Conservation (phyloP, 106 monocot genomes). For the Narthecium ossifragum region DNA sequence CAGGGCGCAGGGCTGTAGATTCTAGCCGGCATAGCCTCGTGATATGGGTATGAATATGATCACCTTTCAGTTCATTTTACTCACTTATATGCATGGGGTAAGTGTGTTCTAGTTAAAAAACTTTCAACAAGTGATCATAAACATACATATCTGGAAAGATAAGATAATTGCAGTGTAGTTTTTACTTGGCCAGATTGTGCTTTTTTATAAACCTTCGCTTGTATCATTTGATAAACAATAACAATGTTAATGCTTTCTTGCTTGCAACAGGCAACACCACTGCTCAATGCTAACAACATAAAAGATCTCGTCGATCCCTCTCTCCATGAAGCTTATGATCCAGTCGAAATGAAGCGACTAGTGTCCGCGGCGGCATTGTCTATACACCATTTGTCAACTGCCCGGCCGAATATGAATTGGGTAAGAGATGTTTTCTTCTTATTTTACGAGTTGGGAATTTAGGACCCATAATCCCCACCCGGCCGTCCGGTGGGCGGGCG, state of each 20-base stretch:
- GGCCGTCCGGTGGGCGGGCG: no score
- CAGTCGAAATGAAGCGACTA: conserved; percentile 39
- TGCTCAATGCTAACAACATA: conserved; percentile 41
- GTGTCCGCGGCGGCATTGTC: conserved; percentile 61
- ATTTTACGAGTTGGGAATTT: no score
- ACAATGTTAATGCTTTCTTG: neutral
- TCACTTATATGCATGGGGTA: no score
- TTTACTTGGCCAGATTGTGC: no score
- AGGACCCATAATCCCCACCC: no score
- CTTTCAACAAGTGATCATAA: no score
- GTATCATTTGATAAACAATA: neutral
- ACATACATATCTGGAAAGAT: no score
- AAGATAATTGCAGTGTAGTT: no score
- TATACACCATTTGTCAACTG: conserved; percentile 64
- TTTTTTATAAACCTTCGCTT: no score
- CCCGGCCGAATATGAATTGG: conserved; percentile 67
- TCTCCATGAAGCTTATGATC: conserved; percentile 35
- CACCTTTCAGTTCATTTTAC: no score
- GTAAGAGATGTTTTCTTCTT: conserved; percentile 14
- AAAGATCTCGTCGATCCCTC: conserved; percentile 50
- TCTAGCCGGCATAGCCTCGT: conserved; percentile 69
- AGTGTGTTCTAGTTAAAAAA: no score
- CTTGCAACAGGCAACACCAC: conserved; percentile 62
- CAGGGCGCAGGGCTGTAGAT: conserved; percentile 71
- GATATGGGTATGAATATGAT: conserved; percentile 58